Conservation (phyloP, 2,329 filamentous ascomycete species). For the Fusarium sp. region DNA sequence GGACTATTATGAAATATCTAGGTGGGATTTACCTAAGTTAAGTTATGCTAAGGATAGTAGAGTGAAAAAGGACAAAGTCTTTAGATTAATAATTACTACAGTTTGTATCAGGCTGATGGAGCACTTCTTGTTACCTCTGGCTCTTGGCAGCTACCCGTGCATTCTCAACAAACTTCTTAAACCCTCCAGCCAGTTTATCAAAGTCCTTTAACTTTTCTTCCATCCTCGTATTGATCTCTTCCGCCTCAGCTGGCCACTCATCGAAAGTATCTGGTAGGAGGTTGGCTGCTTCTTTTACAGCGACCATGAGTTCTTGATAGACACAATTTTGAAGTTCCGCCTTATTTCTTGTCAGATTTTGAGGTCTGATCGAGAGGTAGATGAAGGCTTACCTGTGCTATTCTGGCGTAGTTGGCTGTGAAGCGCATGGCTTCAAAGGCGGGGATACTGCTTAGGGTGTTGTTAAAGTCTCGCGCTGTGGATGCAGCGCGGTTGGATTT, state of each 20-base stretch:
- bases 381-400: background rate
- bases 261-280: background rate
- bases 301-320: slow-evolving; percentile 6
- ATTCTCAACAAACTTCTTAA: slow-evolving; percentile 16
- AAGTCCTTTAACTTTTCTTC: background rate
- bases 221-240: background rate
- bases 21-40: no score
- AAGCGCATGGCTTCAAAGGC: slow-evolving; percentile 20
- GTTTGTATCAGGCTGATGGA: no score
- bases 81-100: no score
- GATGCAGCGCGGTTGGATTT: background rate
- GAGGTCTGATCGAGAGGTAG: accelerated
- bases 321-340: background rate
- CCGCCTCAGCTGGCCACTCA: slow-evolving; percentile 9
- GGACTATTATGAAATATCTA: no score
- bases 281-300: accelerated
- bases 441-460: background rate
- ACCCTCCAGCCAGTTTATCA: background rate
- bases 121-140: background rate
- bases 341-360: background rate
- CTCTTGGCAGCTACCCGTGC: background rate
- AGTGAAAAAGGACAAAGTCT: no score
- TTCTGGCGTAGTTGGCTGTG: slow-evolving; percentile 6
- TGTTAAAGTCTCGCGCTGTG: slow-evolving; percentile 6
- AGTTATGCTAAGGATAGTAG: no score